Evolutionary conservation across 164 flowering plant genomes (phyloP), one percentile per base, ranked within the genome.

Genomic region (Annona squamosa): DNA sequence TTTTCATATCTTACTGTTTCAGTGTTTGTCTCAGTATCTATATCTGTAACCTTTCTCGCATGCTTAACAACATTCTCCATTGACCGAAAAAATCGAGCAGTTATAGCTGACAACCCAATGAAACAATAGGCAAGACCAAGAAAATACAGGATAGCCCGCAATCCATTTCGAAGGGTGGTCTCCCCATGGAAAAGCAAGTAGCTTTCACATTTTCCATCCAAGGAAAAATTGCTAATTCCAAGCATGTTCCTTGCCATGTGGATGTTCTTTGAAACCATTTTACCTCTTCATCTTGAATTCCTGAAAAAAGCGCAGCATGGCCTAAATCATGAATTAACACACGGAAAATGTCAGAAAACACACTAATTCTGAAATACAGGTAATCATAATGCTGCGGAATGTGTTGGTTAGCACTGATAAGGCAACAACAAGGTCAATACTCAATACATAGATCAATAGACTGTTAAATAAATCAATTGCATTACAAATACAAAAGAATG

Each of bases 31-130:
- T 2, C 0, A 61, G 95, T 92, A 86, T 94, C 95, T 70, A 83
- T 81, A 73, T 83, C 86, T 69, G 85, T 91, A 71, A 91, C 90
- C 68, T 82, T 73, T 74, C 90, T 80, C n/a, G 85, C 71, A 59
- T 94, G 98, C 84, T 90, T 90, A 74, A 94, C 98, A 62, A 94
- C 91, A 81, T 79, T 87, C 84, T 94, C 98, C 98, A 92, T 92
- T 3, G 94, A 94, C 68, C 83, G 87, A 82, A 94, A 92, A 80
- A 92, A 94, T 2, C 91, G 85, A 69, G 86, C 87, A 61, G 97
- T 94, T 69, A 91, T 90, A 57, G 97, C 90, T 62, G 97, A 91
- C 68, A 92, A 82, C 41, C 97, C 97, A 71, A 94, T 18, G 77
- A 92, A 92, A 77, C 95, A 90, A 74, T 92, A 94, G 68, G 91